Evolutionary conservation across 148 eudicot genomes (phyloP).

Genomic region (Bassia scoparia): DNA sequence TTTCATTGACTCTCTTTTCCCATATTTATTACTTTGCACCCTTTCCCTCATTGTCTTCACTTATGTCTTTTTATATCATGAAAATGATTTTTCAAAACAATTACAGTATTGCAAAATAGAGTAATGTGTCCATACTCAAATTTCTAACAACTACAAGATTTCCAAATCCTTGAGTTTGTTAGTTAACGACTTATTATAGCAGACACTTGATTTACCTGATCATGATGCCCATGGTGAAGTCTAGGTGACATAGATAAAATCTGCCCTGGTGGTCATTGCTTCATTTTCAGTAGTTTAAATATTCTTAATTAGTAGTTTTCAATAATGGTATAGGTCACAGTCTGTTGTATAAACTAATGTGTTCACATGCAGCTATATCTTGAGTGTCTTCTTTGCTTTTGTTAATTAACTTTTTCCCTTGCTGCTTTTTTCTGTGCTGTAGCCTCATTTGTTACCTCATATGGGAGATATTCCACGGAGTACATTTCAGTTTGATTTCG

Average conservation of each 20-base stretch:
- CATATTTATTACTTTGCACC: background rate
- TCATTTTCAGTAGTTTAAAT: background rate
- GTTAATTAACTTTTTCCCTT: background rate
- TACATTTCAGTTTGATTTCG: conserved; percentile 82
- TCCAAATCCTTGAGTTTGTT: background rate
- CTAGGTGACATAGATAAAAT: background rate
- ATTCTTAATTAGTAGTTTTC: background rate
- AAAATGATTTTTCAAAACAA: background rate
- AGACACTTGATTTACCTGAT: background rate
- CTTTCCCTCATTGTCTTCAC: background rate
- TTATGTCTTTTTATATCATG: background rate
- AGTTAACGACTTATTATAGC: background rate
- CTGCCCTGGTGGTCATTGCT: background rate
- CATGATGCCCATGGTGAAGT: background rate
- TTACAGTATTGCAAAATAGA: background rate
- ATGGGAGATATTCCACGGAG: conserved; percentile 82
- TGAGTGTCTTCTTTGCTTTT: background rate
- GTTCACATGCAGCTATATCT: background rate
- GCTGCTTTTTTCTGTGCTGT: no score
- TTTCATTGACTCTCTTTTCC: background rate
- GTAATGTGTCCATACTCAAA: background rate
- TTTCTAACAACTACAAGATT: background rate
- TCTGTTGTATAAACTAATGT: background rate
- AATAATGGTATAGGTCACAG: background rate
- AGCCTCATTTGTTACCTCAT: conserved; percentile 83